Base-by-base conservation (phyloP, 2,329 filamentous ascomycete species). In the Colletotrichum graminicola region DNA sequence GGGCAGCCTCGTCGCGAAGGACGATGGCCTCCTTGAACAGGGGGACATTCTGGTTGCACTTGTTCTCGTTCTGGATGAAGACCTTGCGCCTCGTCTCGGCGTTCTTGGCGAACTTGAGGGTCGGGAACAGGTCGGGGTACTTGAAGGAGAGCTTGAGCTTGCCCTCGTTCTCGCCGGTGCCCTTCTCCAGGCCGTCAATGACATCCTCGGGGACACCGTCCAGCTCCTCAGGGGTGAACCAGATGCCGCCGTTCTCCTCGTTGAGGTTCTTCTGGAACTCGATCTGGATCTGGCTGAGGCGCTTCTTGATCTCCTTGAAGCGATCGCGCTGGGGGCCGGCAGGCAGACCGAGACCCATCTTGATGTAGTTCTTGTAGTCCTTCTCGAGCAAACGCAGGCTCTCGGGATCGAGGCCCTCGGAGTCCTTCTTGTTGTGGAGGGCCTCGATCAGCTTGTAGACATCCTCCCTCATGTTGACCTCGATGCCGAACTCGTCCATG, bases 241-340 rank as follows among this genome's bases (percentile, higher is more conserved):
- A 96, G 63, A 95, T 82, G 2, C 91, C 92, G n/a, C 91, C 92
- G 76, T 91, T 91, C 82, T 96, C 93, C 80, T 95, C 93, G 77
- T 95, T 95, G 70, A 95, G 84, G 76, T 92, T 93, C 84, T 94
- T 94, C 78, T 92, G 89, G 81, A 94, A 94, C 67, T 90, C 86
- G 71, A 95, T 94, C 77, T 88, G 86, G 75, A 95, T 88, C 79
- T 92, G 88, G 74, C 90, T 93, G 67, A 96, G 84, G 16, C 92
- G 85, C 86, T 94, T 93, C 87, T 94, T 93, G 82, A 95, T 94
- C 80, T 92, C 92, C 85, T 94, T 95, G 87, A 95, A 95, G 55
- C 93, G 89, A 76, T 94, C 93, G 73, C 93, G 84, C 82, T 94
- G 85, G 5, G 87, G 84, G 1, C 92, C 93, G 32, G 89, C 88